These are phyloP conservation scores for Epithemia pelagica DNA, from an alignment of 108 stramenopile genomes.

Conservation along the genomic window DNA sequence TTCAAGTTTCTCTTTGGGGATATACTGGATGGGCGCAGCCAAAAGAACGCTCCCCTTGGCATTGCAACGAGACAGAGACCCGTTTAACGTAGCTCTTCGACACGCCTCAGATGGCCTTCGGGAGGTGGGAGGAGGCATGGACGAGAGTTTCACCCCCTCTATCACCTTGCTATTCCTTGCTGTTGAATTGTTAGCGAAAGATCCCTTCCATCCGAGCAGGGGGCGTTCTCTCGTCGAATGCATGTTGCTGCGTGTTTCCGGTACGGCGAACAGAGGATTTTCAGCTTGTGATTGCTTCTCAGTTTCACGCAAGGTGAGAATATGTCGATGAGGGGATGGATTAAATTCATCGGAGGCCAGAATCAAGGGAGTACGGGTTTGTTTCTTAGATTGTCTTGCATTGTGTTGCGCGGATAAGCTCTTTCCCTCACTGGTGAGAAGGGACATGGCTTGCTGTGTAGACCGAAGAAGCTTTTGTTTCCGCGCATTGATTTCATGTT, in stretches of 20 bases:
- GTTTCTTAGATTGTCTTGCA: background rate
- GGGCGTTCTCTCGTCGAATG: slow-evolving; percentile 20
- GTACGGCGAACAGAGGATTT: slow-evolving; percentile 1
- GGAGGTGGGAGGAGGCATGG: slow-evolving; percentile 14
- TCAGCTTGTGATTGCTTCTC: background rate
- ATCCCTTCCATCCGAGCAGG: background rate
- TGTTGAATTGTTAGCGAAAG: background rate
- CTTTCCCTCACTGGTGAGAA: background rate
- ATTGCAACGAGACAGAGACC: background rate
- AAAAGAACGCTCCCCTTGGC: background rate
- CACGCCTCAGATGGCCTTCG: background rate
- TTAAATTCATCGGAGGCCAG: slow-evolving; percentile 2
- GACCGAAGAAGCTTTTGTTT: background rate
- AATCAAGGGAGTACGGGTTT: background rate
- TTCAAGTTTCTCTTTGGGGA: slow-evolving; percentile 45
- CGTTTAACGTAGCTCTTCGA: slow-evolving; percentile 24
- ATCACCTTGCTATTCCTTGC: background rate
- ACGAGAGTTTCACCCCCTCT: background rate
- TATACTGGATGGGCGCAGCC: slow-evolving; percentile 38
- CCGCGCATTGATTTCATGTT: slow-evolving; percentile 25
- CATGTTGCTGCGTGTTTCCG: background rate
- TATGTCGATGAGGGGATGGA: background rate
- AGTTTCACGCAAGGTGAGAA: background rate
- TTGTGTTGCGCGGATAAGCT: background rate
- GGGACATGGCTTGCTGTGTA: background rate